These are phyloP conservation scores for Cladosporium sp. DNA, from an alignment of 2,329 filamentous ascomycete genomes.

Conservation along the genomic window DNA sequence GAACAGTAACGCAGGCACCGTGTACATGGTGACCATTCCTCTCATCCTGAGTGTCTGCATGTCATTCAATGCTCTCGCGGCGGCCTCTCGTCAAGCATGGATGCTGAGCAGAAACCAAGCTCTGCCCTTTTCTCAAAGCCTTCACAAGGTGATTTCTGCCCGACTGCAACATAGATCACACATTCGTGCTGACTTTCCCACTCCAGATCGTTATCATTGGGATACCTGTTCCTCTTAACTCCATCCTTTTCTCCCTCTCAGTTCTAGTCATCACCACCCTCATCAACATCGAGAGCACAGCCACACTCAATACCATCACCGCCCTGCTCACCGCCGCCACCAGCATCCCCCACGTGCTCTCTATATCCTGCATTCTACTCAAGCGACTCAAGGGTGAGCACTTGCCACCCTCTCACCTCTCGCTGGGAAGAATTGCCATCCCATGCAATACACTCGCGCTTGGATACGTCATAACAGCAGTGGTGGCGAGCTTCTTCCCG, in stretches of 20 bases:
- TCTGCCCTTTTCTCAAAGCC: neutral
- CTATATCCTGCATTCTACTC: constrained; percentile 28
- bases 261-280: constrained; percentile 20
- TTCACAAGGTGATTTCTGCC: neutral
- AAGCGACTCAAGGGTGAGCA: constrained; percentile 16
- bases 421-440: constrained; percentile 18
- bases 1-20: neutral
- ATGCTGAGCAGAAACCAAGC: neutral
- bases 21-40: neutral
- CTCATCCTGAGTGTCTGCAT: neutral
- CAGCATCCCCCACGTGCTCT: constrained; percentile 29
- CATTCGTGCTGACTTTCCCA: neutral
- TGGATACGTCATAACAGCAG: constrained; percentile 21
- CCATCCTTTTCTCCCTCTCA: constrained; percentile 19
- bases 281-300: constrained; percentile 17
- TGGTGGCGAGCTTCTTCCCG: constrained; percentile 26
- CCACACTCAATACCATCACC: neutral
- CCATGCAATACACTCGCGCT: constrained; percentile 21
- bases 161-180: too few relatives aligned
- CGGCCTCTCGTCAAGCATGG: neutral
- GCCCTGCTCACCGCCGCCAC: neutral
- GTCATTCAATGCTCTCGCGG: neutral
- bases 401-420: constrained; percentile 18
- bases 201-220: neutral
- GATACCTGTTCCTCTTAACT: constrained; percentile 16